Evolutionary conservation across 2,329 filamentous ascomycete species (phyloP).

Genomic region (Bipolaris victoriae): DNA sequence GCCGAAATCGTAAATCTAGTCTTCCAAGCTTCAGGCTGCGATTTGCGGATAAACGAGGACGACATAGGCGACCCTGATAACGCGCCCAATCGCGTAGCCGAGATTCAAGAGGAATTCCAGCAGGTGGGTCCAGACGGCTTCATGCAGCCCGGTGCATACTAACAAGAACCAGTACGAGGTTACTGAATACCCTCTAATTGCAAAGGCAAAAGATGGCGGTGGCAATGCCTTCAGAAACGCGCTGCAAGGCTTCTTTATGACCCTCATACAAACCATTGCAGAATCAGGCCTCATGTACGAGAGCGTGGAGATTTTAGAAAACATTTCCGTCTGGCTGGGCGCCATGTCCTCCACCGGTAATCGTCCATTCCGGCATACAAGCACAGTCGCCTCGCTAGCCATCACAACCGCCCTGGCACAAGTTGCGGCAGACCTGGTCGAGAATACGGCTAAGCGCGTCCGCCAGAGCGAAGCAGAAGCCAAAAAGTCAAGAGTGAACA

Average conservation of each 20-base stretch:
- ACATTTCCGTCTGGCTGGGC: conserved; percentile 86
- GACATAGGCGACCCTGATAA: conserved; percentile 92
- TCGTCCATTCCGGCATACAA: conserved; percentile 91
- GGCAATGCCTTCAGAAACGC: conserved; percentile 78
- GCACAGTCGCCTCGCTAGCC: conserved; percentile 81
- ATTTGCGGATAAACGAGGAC: conserved; percentile 75
- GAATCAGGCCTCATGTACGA: conserved; percentile 82
- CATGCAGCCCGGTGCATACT: conserved; percentile 3
- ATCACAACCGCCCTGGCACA: conserved; percentile 79
- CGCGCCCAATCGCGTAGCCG: conserved; percentile 74
- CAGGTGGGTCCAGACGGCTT: conserved; percentile 60
- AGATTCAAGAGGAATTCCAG: conserved; percentile 88
- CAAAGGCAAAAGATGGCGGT: conserved; percentile 77
- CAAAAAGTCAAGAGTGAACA: conserved; percentile 76
- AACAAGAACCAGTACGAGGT: conserved; percentile 66
- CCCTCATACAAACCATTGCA: conserved; percentile 78
- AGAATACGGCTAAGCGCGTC: conserved; percentile 74
- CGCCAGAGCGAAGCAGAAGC: conserved; percentile 80
- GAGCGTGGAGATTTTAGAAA: conserved; percentile 79
- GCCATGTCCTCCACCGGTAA: conserved; percentile 88
- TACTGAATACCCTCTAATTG: conserved; percentile 89
- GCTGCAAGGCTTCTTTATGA: conserved; percentile 78
- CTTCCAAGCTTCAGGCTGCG: conserved; percentile 75
- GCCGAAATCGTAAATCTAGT: conserved; percentile 67
- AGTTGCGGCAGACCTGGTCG: conserved; percentile 72